A percentile compares a stretch with the other conserved stretches of the same genome.
These are phyloP conservation scores for Pelargonium fulgidum DNA, from an alignment of 441 rosid genomes.

Conservation along the genomic window DNA sequence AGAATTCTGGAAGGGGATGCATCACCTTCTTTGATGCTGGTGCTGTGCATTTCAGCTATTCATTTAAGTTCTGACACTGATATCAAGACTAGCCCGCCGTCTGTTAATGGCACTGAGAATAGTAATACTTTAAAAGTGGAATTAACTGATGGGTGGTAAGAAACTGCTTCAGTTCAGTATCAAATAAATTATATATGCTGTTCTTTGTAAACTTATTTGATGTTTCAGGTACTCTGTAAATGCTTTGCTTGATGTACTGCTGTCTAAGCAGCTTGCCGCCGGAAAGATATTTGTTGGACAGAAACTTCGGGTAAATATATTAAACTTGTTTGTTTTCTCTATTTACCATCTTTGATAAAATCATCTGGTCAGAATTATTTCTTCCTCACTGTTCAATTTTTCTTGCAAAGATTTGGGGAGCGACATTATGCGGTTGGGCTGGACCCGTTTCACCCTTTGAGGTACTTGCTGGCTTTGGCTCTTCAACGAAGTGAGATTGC, in stretches of 20 bases:
- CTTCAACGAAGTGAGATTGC: constrained; percentile 23
- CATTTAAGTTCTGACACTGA: constrained; percentile 26
- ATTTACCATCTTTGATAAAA: constrained; percentile 15
- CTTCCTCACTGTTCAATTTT: constrained; percentile 28
- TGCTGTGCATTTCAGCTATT: constrained; percentile 71
- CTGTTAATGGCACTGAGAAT: constrained; percentile 33
- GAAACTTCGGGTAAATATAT: constrained; percentile 67
- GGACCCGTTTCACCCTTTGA: constrained; percentile 83
- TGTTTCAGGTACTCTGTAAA: constrained; percentile 67
- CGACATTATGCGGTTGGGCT: constrained; percentile 73
- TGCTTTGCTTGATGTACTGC: constrained; percentile 61
- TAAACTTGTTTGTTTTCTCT: constrained; percentile 19
- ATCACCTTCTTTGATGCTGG: constrained; percentile 59
- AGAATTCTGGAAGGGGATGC: constrained; percentile 86
- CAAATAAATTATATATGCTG: constrained; percentile 10
- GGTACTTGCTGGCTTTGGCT: constrained; percentile 42
- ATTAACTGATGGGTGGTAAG: constrained; percentile 80
- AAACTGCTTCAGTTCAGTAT: constrained; percentile 16
- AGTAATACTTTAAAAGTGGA: constrained; percentile 51
- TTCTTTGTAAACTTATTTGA: constrained; percentile 21
- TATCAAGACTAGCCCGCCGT: constrained; percentile 26
- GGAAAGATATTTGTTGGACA: constrained; percentile 85
- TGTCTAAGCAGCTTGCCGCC: constrained; percentile 55
- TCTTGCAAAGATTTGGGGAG: constrained; percentile 71
- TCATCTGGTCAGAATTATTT: constrained; percentile 17